Percentiles rank a stretch among this genome's conserved stretches.
These are phyloP conservation scores for Wickerhamomyces sydowiorum DNA, from an alignment of 805 yeast species.

Conservation along the genomic window DNA sequence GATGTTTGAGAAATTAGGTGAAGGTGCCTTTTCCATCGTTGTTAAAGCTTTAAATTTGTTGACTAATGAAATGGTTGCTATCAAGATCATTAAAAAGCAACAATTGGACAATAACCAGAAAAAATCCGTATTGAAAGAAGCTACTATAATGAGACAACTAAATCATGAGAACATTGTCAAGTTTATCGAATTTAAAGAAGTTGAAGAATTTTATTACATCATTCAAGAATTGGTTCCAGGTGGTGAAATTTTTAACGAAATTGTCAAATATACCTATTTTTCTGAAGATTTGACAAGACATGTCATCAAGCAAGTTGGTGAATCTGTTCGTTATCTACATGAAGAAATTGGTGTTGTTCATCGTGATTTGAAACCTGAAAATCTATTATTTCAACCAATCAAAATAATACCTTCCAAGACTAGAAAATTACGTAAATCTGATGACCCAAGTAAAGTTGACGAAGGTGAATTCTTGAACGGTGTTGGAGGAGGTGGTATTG, in stretches of 20 bases:
- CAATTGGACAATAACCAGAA: constrained; percentile 28
- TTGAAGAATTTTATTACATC: constrained; percentile 56
- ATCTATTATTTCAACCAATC: constrained; percentile 62
- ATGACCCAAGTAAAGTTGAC: constrained; percentile 53
- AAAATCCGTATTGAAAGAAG: constrained; percentile 36
- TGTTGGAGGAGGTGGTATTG: constrained; percentile 61
- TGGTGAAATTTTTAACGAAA: constrained; percentile 75
- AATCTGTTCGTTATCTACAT: constrained; percentile 90
- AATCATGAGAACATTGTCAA: constrained; percentile 56
- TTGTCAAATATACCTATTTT: constrained; percentile 56
- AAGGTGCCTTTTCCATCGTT: constrained; percentile 89
- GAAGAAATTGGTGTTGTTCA: constrained; percentile 92
- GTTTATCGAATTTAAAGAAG: constrained; percentile 52
- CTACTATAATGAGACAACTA: constrained; percentile 39
- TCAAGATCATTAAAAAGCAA: constrained; percentile 65
- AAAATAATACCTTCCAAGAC: constrained; percentile 11
- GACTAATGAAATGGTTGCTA: constrained; percentile 49
- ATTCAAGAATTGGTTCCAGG: constrained; percentile 64
- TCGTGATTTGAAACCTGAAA: constrained; percentile 94
- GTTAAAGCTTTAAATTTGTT: constrained; percentile 56
- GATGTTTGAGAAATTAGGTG: constrained; percentile 47
- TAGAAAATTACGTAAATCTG: constrained; percentile 37
- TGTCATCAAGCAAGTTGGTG: constrained; percentile 62
- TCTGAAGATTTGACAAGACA: constrained; percentile 52
- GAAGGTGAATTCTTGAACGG: constrained; percentile 52